Evolutionary conservation across 352 stramenopile genomes (phyloP).

Genomic region (Phytophthora citricola): DNA sequence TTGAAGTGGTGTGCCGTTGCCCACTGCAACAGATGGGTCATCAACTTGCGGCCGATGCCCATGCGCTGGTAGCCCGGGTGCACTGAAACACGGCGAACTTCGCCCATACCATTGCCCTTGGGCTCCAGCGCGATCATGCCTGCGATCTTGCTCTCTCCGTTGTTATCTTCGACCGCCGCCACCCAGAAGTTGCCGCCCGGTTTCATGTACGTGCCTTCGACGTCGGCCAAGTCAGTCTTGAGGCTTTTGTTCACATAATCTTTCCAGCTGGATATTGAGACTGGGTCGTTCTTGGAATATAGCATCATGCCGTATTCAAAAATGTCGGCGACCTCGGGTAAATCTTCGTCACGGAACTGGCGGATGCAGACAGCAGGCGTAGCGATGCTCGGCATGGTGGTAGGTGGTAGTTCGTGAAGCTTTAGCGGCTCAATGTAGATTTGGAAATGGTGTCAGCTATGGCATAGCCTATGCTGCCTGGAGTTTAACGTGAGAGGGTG

Average conservation of each 20-base stretch:
- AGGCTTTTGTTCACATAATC: conserved; percentile 45
- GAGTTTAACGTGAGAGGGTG: too few species aligned
- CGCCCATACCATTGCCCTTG: conserved; percentile 21
- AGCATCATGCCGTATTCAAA: conserved; percentile 51
- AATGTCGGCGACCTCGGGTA: conserved; percentile 38
- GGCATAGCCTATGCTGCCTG: too few species aligned
- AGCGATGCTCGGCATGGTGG: conserved; percentile 14
- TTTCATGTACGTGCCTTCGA: conserved; percentile 43
- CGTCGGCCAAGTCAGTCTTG: conserved; percentile 41
- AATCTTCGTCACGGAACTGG: conserved; percentile 41
- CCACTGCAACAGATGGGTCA: conserved; percentile 33
- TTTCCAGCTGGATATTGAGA: conserved; percentile 23
- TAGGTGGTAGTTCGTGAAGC: conserved; percentile 1
- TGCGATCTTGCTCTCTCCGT: conserved; percentile 22
- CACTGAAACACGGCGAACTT: conserved; percentile 44
- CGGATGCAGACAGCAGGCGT: conserved; percentile 30
- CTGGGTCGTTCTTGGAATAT: conserved; percentile 34
- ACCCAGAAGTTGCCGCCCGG: conserved; percentile 59
- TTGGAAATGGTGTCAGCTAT: conserved; percentile 6
- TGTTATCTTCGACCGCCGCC: conserved; percentile 28
- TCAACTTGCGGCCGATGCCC: conserved; percentile 35
- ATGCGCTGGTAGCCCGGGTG: conserved; percentile 30
- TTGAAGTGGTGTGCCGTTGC: conserved; percentile 28
- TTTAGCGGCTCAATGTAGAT: conserved; percentile 3
- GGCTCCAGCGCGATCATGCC: conserved; percentile 39